Base-by-base conservation (phyloP, 2,329 filamentous ascomycete species). In the Scytalidium lignicola region DNA sequence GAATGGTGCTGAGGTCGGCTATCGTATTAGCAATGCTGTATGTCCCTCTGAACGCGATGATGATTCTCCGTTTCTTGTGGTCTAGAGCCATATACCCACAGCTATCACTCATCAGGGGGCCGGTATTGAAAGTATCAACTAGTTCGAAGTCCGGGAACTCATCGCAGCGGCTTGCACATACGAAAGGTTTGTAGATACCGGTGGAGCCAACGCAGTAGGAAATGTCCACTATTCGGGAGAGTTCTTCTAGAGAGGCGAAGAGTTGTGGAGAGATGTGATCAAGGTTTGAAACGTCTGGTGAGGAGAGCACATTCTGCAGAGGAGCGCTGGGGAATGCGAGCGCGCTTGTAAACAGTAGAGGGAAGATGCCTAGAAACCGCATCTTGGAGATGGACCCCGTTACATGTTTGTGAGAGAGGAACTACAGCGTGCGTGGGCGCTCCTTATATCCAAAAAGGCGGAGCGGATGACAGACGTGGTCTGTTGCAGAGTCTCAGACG, bases 11-110 rank as follows among this genome's bases (percentile, higher is more conserved):
- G 48, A 99, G 75, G 69, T 99, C 93, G 44, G 90, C 78, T 53
- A 99, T 85, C 12, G 91, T 91, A 66, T 97, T 96, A 47, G 90
- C 80, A 60, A 99, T 78, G 57, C 90, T 96, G 69, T 97, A 96
- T 13, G 93, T 97, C 20, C 93, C 93, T 43, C 93, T 83, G 62
- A 97, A 97, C 8, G 90, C 91, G 32, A 97, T 79, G 42, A 97
- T 74, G 49, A 99, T 87, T 50, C 83, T 76, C 2, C 57, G 55
- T 2, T 26, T 51, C 18, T 66, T 67, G 62, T 95, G 87, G 54
- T 93, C 91, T n/a, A 97, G 72, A 0, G 88, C 91, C 49, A 97
- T 83, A 68, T 95, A 99, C 52, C 93, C 93, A 67, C 90, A 96
- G 58, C 88, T 95, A 67, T 97, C 93, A 53, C 85, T 87, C 61